Base-by-base conservation (phyloP, 495 filamentous ascomycete genomes). In the Aspergillus ostianus region DNA sequence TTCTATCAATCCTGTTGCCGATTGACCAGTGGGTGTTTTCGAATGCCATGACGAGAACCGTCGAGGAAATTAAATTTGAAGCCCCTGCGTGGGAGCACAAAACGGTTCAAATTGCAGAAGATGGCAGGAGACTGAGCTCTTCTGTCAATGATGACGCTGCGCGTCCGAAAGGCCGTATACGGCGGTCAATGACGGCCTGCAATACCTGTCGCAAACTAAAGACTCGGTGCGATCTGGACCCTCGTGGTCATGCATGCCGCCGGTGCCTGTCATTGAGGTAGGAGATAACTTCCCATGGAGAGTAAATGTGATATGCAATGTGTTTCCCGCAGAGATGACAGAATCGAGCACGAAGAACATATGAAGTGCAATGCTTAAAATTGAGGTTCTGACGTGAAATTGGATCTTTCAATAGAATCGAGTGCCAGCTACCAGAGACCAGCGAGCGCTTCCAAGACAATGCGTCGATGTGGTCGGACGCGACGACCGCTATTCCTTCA, bases 151-250 rank as follows among this genome's bases (percentile, higher is more conserved):
- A 70, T 15, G 72, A 74, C 13, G 47, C 56, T 54, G 23, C 57
- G 19, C 67, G 73, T n/a, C 71, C 73, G 4, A 66, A 72, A 55
- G 71, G 70, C 10, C 71, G 74, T 13, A 75, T 77, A 45, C 71
- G 73, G 46, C 73, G 74, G n/a, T 75, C 74, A 9, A 75, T 75
- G 73, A 77, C 73, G 15, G 74, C 74, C 12, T 77, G 74, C 63
- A 69, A 77, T 64, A 77, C 74, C 32, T 77, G 74, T 56, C 74
- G 74, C 61, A 77, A 77, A 67, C 67, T 77, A 56, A 77, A 77
- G 57, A 77, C 74, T 18, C 67, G 74, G 23, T 77, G 74, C 52
- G 74, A 77, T 56, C 51, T 75, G 20, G 73, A 75, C 61, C 73
- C 74, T 6, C 70, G 73, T 4, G 72, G 73, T 17, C 73, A 75